Conservation (phyloP, 805 yeast species). For the Geotrichum ghanense region DNA sequence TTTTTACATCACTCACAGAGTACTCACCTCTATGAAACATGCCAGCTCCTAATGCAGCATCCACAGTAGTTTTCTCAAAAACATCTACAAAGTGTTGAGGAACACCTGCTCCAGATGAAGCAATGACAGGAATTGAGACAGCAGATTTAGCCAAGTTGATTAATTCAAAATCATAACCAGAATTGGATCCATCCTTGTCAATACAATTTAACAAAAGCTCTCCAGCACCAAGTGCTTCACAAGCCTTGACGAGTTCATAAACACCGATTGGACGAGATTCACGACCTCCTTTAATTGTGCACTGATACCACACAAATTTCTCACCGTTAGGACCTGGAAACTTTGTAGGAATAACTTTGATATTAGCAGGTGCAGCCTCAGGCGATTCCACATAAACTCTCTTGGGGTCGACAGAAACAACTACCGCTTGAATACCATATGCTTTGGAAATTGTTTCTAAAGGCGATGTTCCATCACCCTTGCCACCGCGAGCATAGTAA, state of each 20-base stretch:
- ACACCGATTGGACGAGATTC: conserved; percentile 87
- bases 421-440: conserved; percentile 96
- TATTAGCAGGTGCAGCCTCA: conserved; percentile 30
- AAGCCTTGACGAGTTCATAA: conserved; percentile 73
- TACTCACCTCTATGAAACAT: conserved; percentile 95
- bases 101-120: conserved; percentile 94
- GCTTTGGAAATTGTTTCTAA: conserved; percentile 87
- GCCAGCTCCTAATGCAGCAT: conserved; percentile 98
- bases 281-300: conserved; percentile 95
- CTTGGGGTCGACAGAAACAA: conserved; percentile 96
- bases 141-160: conserved; percentile 65
- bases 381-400: conserved; percentile 66
- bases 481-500: conserved; percentile 47
- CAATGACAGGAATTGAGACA: conserved; percentile 86
- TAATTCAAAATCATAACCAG: conserved; percentile 85
- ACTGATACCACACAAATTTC: conserved; percentile 83
- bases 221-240: conserved; percentile 93
- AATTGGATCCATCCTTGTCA: conserved; percentile 93
- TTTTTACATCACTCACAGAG: conserved; percentile 73
- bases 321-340: conserved; percentile 84
- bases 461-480: conserved; percentile 66
- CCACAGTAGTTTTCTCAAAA: conserved; percentile 68
- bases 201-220: conserved; percentile 88
- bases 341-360: conserved; percentile 47
- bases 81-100: conserved; percentile 89